Evolutionary conservation across 2,329 filamentous ascomycete species (phyloP), one percentile per base, ranked within the genome.

Genomic region (Coniosporium tulheliwenetii): DNA sequence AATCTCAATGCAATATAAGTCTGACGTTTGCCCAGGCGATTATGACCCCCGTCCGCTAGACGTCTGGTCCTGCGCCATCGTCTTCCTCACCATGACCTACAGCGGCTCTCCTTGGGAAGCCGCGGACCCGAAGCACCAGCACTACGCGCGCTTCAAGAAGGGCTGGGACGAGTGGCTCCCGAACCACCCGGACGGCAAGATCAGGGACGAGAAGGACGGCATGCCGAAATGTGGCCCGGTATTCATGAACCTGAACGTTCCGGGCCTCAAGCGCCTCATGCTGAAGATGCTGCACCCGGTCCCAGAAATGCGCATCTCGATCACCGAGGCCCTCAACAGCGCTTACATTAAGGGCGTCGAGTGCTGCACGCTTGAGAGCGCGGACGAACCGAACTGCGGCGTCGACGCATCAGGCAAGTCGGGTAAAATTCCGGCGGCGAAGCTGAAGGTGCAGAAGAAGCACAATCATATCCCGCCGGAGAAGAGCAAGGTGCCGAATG

Each of bases 211-310:
- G 10, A 52, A 55, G 5, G 53, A 58, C 8, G 73, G 77, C 41
- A 80, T 82, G 49, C 84, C 83, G 12, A 70, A 71, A 45, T 73
- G 79, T 45, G 61, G 67, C 26, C 71, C 75, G 12, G 71, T 86
- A 32, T 83, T 91, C 56, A 62, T 65, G 12, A 66, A 61, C 33
- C 64, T 86, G 47, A 77, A 77, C 50, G 78, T 81, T 29, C 73
- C 77, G 1, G 73, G 76, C 2, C 67, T 87, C 42, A 77, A 80
- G 44, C 75, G 79, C 9, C 63, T 93, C 4, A 61, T 93, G 9
- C 63, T 91, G 39, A 77, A 75, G 55, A 93, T 94, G 85, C 69
- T 93, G 30, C 78, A 93, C 56, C 85, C 85, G 0, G 66, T 86
- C 48, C 84, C 86, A 0, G 59, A 63, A 7, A 76, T 76, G 54